Conservation (phyloP, 208 protist genomes). For the Acanthamoeba healyi region DNA sequence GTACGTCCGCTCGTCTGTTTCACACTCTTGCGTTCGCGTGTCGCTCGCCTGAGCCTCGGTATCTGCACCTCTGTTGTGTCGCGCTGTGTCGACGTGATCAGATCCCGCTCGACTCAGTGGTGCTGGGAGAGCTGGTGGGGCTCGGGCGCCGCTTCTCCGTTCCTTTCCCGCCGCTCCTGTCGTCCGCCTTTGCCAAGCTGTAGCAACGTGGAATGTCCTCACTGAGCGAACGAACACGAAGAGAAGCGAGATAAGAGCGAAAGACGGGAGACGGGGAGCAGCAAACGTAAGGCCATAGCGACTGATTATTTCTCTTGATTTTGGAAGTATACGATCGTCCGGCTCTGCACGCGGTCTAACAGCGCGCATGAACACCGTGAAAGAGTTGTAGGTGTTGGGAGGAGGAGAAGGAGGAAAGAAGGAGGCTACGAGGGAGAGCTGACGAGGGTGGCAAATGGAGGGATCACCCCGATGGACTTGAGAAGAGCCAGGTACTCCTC, state of each 20-base stretch:
- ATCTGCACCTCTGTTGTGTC: too few species aligned
- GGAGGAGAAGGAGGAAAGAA: neutral
- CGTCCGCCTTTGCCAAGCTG: neutral
- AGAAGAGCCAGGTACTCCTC: neutral
- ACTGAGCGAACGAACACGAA: too few species aligned
- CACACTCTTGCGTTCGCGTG: too few species aligned
- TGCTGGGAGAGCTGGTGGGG: neutral
- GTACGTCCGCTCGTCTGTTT: neutral
- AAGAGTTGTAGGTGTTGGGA: too few species aligned
- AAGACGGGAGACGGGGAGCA: too few species aligned
- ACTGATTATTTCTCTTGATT: too few species aligned
- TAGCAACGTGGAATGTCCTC: too few species aligned
- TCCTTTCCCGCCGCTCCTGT: neutral
- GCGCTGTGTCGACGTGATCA: neutral
- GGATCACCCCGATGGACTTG: neutral
- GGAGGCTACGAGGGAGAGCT: neutral
- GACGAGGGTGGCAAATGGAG: too few species aligned
- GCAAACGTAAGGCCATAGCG: too few species aligned
- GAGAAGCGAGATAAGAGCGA: neutral
- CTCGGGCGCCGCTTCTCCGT: slow-evolving; percentile 18
- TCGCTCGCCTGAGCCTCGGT: too few species aligned
- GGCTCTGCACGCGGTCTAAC: neutral
- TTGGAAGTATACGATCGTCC: too few species aligned
- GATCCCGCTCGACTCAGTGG: slow-evolving; percentile 1
- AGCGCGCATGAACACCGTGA: neutral